A percentile compares a stretch with the other conserved stretches of the same genome.
phyloP scores from a whole-genome alignment of 2,329 filamentous ascomycete species.

The Drechslerella coelobrocha region DNA sequence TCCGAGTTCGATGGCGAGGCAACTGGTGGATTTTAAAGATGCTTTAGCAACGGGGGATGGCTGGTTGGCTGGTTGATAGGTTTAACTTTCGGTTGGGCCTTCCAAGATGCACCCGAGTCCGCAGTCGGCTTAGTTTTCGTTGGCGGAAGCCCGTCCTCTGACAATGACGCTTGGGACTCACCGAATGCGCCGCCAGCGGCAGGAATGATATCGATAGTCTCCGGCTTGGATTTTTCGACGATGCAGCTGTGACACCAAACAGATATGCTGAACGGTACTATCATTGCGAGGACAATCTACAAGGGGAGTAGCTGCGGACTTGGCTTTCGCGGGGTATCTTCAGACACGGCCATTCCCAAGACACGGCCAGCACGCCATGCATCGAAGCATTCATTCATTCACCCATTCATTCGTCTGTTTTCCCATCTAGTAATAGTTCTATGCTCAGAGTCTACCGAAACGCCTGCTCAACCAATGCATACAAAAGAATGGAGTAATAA shows the following conservation, averaged over 20 bases:
- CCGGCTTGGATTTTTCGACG: background rate
- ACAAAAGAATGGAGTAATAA: background rate
- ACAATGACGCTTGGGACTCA: background rate
- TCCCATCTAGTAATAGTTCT: background rate
- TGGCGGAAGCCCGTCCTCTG: background rate
- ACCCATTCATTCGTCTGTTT: background rate
- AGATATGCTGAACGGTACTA: background rate
- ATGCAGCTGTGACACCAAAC: background rate
- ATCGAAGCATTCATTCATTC: too few species aligned
- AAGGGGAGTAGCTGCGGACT: background rate
- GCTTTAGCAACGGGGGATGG: background rate
- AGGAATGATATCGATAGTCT: background rate
- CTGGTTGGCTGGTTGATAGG: background rate
- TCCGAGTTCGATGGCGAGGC: too few species aligned
- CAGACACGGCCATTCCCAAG: background rate
- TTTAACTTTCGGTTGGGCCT: background rate
- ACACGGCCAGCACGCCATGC: background rate
- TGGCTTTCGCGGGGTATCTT: background rate
- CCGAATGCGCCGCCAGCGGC: background rate
- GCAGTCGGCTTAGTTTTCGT: background rate
- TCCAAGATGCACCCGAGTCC: background rate
- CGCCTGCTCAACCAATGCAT: conserved; percentile 10
- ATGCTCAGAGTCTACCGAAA: background rate
- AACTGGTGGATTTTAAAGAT: too few species aligned
- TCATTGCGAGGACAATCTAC: conserved; percentile 1